Conservation (phyloP, 768 basidiomycete genomes). For the Rhizopogon vulgaris region DNA sequence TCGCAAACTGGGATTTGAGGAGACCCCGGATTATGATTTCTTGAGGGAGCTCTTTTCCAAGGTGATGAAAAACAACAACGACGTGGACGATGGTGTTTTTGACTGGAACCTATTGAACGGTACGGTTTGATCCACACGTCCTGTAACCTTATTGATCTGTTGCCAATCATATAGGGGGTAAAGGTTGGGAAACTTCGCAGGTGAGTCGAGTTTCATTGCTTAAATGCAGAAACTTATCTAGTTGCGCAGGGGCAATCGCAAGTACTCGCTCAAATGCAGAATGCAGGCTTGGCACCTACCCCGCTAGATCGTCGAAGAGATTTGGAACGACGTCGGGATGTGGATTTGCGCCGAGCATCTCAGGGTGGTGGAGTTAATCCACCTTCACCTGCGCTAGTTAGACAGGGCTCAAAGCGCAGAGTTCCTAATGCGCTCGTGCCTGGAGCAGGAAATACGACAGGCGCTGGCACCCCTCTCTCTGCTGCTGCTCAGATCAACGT, state of each 20-base stretch:
- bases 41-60: slow-evolving; percentile 91
- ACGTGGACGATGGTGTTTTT: slow-evolving; percentile 88
- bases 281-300: slow-evolving; percentile 36
- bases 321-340: slow-evolving; percentile 41
- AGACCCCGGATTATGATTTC: slow-evolving; percentile 99
- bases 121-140: slow-evolving; percentile 22
- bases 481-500: slow-evolving; percentile 71
- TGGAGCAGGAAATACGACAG: slow-evolving; percentile 39
- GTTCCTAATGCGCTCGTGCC: slow-evolving; percentile 56
- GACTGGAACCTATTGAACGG: slow-evolving; percentile 96
- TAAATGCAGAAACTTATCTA: slow-evolving; percentile 7
- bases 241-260: slow-evolving; percentile 51
- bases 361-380: slow-evolving; percentile 49
- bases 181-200: slow-evolving; percentile 87
- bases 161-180: slow-evolving; percentile 51
- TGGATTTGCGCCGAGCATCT: slow-evolving; percentile 60
- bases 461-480: slow-evolving; percentile 65
- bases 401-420: slow-evolving; percentile 69
- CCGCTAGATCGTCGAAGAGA: slow-evolving; percentile 58
- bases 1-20: slow-evolving; percentile 97
- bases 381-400: slow-evolving; percentile 74
- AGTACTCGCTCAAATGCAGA: slow-evolving; percentile 61
- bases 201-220: slow-evolving; percentile 35
- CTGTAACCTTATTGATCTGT: neutral
- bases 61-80: slow-evolving; percentile 85